phyloP scores from a whole-genome alignment of 164 flowering plant genomes.

The Vitis rotundifolia region DNA sequence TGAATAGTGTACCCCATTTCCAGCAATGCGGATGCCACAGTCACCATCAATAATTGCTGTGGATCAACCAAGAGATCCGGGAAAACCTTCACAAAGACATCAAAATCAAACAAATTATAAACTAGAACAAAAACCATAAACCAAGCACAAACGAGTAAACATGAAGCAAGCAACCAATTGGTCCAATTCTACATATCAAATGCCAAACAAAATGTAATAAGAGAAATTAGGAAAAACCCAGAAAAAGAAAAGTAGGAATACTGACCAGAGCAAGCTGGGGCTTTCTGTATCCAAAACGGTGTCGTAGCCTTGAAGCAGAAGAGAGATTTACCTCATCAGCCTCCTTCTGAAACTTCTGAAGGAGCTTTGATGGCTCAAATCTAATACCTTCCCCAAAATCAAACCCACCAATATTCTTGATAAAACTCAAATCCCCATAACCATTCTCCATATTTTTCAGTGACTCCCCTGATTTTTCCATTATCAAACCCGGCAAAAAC shows the following conservation, averaged over 20 bases:
- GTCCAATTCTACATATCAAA: background rate
- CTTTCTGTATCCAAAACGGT: conserved; percentile 60
- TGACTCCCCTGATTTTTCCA: conserved; percentile 44
- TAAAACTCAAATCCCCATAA: conserved; percentile 30
- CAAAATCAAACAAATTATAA: conserved; percentile 5
- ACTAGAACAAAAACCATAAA: background rate
- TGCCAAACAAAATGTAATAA: background rate
- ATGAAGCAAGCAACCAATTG: background rate
- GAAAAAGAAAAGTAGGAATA: conserved; percentile 1
- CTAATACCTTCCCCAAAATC: conserved; percentile 77
- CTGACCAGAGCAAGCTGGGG: conserved; percentile 94
- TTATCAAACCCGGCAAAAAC: conserved; percentile 67
- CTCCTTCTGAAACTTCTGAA: conserved; percentile 59
- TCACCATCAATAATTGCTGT: conserved; percentile 74
- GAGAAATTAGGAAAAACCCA: background rate
- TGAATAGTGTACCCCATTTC: conserved; percentile 81
- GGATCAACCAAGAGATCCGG: conserved; percentile 74
- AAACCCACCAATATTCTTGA: conserved; percentile 51
- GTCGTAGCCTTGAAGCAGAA: conserved; percentile 28
- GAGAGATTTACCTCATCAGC: conserved; percentile 29
- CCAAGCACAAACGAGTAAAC: background rate
- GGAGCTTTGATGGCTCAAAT: conserved; percentile 56
- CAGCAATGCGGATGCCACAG: conserved; percentile 69
- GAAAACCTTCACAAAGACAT: conserved; percentile 63
- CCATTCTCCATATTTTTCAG: conserved; percentile 7